phyloP scores from a whole-genome alignment of 768 basidiomycete species.

The Lanmaoa pseudosensibilis region DNA sequence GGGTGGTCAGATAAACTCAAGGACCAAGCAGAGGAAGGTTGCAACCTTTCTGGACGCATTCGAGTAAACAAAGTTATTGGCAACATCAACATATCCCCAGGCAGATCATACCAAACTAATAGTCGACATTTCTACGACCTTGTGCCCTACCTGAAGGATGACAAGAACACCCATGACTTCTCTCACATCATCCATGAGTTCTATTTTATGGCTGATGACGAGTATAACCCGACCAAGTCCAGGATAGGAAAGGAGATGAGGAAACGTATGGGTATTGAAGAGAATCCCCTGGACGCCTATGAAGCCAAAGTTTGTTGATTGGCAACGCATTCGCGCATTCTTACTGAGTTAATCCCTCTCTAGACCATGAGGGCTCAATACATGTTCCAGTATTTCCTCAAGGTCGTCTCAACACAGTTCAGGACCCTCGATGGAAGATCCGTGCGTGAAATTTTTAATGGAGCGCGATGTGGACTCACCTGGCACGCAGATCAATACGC shows the following conservation, averaged over 20 bases:
- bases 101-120: constrained; percentile 90
- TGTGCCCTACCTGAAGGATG: constrained; percentile 91
- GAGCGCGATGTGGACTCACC: constrained; percentile 5
- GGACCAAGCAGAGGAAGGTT: constrained; percentile 92
- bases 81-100: constrained; percentile 93
- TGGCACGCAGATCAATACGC: constrained; percentile 65
- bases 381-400: constrained; percentile 99
- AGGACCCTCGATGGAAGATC: constrained; percentile 72
- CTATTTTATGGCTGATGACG: constrained; percentile 78
- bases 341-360: background rate
- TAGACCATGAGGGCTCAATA: constrained; percentile 80
- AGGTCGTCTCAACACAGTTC: constrained; percentile 96
- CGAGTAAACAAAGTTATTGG: constrained; percentile 97
- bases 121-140: constrained; percentile 80
- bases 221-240: constrained; percentile 70
- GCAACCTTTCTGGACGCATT: constrained; percentile 87
- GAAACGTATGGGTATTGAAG: constrained; percentile 67
- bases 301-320: constrained; percentile 51
- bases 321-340: background rate
- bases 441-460: constrained; percentile 39
- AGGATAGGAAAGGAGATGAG: constrained; percentile 61
- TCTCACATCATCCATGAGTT: constrained; percentile 83
- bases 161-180: constrained; percentile 89
- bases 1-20: constrained; percentile 93
- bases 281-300: constrained; percentile 74